A percentile compares a stretch with the other conserved stretches of the same genome.
Conservation (phyloP, 495 filamentous ascomycete species). For the Neurospora sp. region DNA sequence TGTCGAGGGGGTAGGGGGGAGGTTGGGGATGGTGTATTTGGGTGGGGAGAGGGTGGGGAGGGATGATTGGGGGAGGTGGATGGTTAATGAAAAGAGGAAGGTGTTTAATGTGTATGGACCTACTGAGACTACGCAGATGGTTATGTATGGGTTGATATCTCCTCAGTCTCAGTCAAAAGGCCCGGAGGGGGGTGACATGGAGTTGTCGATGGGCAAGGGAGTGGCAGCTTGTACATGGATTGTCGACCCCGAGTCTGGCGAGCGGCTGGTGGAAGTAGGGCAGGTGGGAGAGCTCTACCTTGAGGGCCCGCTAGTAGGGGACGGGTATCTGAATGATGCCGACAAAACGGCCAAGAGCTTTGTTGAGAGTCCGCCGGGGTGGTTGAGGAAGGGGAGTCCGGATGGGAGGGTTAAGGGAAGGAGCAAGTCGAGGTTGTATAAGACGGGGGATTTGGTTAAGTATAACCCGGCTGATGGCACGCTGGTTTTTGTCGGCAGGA, state of each 20-base stretch:
- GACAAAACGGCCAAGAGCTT: conserved; percentile 47
- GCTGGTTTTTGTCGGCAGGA: conserved; percentile 21
- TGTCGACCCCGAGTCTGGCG: conserved; percentile 48
- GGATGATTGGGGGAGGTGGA: not conserved
- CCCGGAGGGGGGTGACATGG: too few species aligned
- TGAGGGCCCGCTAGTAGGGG: conserved; percentile 42
- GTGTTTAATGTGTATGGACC: conserved; percentile 32
- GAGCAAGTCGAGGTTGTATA: conserved; percentile 22
- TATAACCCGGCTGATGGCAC: conserved; percentile 31
- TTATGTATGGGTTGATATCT: not conserved
- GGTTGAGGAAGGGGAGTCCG: not conserved
- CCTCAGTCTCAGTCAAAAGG: too few species aligned
- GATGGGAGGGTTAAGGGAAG: not conserved
- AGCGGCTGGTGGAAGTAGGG: conserved; percentile 54
- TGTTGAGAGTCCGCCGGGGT: conserved; percentile 13
- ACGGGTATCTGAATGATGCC: conserved; percentile 62
- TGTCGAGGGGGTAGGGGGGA: not conserved
- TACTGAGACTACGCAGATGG: conserved; percentile 28
- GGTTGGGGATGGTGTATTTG: conserved; percentile 22
- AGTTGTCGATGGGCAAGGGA: not conserved
- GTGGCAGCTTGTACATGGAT: conserved; percentile 29
- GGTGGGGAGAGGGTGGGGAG: conserved; percentile 20
- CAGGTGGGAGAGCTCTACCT: conserved; percentile 69
- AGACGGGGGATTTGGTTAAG: conserved; percentile 45
- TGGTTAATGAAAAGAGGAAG: not conserved